Percentiles rank a stretch among this genome's conserved stretches.
phyloP scores from a whole-genome alignment of 768 basidiomycete species.

The Lactarius indigo region DNA sequence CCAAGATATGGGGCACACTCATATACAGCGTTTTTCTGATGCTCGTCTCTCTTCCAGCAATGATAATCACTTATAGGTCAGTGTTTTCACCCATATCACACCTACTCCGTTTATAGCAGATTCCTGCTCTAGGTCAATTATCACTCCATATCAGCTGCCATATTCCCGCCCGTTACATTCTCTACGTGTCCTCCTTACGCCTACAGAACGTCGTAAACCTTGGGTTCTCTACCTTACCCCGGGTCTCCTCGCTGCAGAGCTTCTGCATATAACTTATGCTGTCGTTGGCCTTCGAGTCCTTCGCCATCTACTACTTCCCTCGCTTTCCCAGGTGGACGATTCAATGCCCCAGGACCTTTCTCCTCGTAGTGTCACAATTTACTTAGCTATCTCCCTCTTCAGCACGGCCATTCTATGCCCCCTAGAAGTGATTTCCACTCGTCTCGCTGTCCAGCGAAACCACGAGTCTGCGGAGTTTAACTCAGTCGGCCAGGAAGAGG shows the following conservation, averaged over 20 bases:
- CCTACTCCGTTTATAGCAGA: neutral
- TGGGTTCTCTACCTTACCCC: slow-evolving; percentile 83
- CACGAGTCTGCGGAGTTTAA: slow-evolving; percentile 74
- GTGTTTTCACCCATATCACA: slow-evolving; percentile 25
- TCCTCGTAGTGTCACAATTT: slow-evolving; percentile 48
- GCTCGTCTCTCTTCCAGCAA: slow-evolving; percentile 62
- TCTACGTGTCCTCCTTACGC: slow-evolving; percentile 70
- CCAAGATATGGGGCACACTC: slow-evolving; percentile 58
- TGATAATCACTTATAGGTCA: slow-evolving; percentile 75
- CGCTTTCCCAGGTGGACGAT: slow-evolving; percentile 39
- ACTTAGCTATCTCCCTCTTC: slow-evolving; percentile 51
- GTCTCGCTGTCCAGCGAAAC: slow-evolving; percentile 82
- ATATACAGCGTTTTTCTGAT: slow-evolving; percentile 63
- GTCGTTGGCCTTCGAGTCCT: slow-evolving; percentile 42
- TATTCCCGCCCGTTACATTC: slow-evolving; percentile 56
- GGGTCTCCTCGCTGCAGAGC: slow-evolving; percentile 47
- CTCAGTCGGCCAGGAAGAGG: slow-evolving; percentile 69
- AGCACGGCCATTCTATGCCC: slow-evolving; percentile 64
- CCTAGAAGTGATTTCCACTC: slow-evolving; percentile 73
- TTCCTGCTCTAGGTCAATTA: slow-evolving; percentile 57
- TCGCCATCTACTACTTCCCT: slow-evolving; percentile 56
- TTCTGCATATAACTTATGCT: slow-evolving; percentile 44
- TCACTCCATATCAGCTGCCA: slow-evolving; percentile 74
- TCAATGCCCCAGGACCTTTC: slow-evolving; percentile 43
- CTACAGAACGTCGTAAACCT: slow-evolving; percentile 72